Percentiles rank a stretch among this genome's conserved stretches.
phyloP scores from a whole-genome alignment of 768 basidiomycete species.

The Calocybe indica region DNA sequence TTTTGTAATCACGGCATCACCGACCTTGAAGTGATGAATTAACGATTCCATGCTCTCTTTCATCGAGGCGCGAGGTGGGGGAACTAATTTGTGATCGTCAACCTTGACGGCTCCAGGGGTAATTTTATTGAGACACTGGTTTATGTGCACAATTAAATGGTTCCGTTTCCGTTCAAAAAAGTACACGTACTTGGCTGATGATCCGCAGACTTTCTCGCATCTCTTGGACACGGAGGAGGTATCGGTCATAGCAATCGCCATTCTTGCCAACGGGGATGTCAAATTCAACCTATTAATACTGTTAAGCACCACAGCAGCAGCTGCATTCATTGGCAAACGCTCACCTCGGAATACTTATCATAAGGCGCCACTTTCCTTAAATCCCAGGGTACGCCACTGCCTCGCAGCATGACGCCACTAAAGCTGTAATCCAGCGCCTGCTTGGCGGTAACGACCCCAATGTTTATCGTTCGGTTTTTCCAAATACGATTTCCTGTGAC shows the following conservation, averaged over 20 bases:
- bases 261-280: slow-evolving; percentile 96
- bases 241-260: slow-evolving; percentile 97
- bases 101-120: slow-evolving; percentile 88
- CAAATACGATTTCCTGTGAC: slow-evolving; percentile 97
- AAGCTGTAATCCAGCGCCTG: slow-evolving; percentile 90
- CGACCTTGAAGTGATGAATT: slow-evolving; percentile 96
- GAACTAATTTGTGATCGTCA: slow-evolving; percentile 96
- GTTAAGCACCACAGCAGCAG: slow-evolving; percentile 1
- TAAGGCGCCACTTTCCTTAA: slow-evolving; percentile 88
- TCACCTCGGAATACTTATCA: slow-evolving; percentile 91
- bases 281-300: slow-evolving; percentile 72
- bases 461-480: slow-evolving; percentile 89
- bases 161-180: not conserved
- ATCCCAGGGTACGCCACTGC: slow-evolving; percentile 94
- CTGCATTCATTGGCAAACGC: not conserved
- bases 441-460: slow-evolving; percentile 88
- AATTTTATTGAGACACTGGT: slow-evolving; percentile 94
- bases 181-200: slow-evolving; percentile 56
- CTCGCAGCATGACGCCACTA: slow-evolving; percentile 95
- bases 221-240: slow-evolving; percentile 96
- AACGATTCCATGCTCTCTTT: slow-evolving; percentile 98
- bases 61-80: slow-evolving; percentile 95
- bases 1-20: slow-evolving; percentile 1
- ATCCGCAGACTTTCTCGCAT: slow-evolving; percentile 94
- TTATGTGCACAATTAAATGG: not conserved